Evolutionary conservation across 1,139 yeast species (phyloP), one percentile per base, ranked within the genome.

Genomic region (Scheffersomyces segobiensis): DNA sequence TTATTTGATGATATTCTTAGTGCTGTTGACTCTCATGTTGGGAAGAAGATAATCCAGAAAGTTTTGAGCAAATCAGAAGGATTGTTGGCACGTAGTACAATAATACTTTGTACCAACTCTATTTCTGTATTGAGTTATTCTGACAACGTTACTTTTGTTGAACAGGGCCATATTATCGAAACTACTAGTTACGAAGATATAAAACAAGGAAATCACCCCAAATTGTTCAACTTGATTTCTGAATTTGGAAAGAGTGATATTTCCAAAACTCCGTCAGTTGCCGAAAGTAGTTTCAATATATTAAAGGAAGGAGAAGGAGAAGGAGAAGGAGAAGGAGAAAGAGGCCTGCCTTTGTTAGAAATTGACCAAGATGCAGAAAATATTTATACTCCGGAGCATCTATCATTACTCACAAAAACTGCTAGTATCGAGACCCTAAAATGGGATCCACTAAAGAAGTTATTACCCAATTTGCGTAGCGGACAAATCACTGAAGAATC

Each of bases 11-110:
- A 92, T 70, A 89, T 93, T 12, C 82, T 95, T 57, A 90, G 97
- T 70, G 97, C 98, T 57, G 97, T 95, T 59, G 97, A 95, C 77
- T 96, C 93, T 68, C 97, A 95, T 74, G 97, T 93, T 65, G 96
- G 97, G 19, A 87, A 85, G 55, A 60, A 66, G 61, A 59, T 68
- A 59, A 73, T 75, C 50, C 73, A 76, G 32, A 68, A 73, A 53
- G 82, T 80, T 2, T 64, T 76, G 49, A 59, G 72, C 26, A 59
- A 60, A 46, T 47, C 62, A 14, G 55, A 54, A 3, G 81, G 81
- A 1, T 59, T 78, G 18, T 67, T 78, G 51, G 66, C 73, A 5
- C 58, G 70, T 3, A 77, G 76, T 55, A 77, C 82, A 0, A 68
- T 71, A 7, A 67, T 78, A 18, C 69, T 78, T 46, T 78, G 80